These are phyloP conservation scores for Neurospora sp. DNA, from an alignment of 495 filamentous ascomycete species.

Conservation along the genomic window DNA sequence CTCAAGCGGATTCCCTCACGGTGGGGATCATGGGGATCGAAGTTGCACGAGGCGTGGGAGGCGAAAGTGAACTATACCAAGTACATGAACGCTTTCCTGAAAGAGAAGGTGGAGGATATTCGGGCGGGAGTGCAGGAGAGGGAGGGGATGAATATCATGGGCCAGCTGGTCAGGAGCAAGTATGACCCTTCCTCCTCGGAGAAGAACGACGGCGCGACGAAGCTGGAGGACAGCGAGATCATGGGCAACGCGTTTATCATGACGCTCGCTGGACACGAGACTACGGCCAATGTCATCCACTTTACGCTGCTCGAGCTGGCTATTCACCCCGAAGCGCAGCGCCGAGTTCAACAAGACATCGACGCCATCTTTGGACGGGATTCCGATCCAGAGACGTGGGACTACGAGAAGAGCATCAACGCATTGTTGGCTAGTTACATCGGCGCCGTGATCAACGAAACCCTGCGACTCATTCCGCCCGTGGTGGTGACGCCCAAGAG, in stretches of 20 bases:
- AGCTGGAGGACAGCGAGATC: conserved; percentile 48
- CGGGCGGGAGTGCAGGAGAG: conserved; percentile 29
- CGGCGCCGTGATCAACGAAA: conserved; percentile 61
- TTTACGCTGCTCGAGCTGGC: conserved; percentile 53
- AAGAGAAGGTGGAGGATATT: conserved; percentile 43
- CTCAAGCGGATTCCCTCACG: conserved; percentile 20
- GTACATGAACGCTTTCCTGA: conserved; percentile 55
- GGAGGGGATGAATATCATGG: conserved; percentile 57
- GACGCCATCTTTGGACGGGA: conserved; percentile 42
- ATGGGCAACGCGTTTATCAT: conserved; percentile 64
- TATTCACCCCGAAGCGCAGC: conserved; percentile 45
- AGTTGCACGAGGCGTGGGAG: conserved; percentile 24
- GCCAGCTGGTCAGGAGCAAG: conserved; percentile 39
- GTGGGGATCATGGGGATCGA: background rate
- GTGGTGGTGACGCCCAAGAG: conserved; percentile 53
- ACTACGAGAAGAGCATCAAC: conserved; percentile 50
- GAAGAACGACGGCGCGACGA: background rate
- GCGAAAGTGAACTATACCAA: conserved; percentile 50
- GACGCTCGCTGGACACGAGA: conserved; percentile 64
- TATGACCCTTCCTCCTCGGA: conserved; percentile 23
- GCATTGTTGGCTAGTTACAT: conserved; percentile 49
- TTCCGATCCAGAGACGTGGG: conserved; percentile 43
- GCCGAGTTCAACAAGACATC: conserved; percentile 50
- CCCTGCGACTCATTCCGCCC: conserved; percentile 53
- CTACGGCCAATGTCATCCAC: conserved; percentile 57